phyloP scores from a whole-genome alignment of 1,284 basidiomycete genomes.

The Schizophyllum amplum region DNA sequence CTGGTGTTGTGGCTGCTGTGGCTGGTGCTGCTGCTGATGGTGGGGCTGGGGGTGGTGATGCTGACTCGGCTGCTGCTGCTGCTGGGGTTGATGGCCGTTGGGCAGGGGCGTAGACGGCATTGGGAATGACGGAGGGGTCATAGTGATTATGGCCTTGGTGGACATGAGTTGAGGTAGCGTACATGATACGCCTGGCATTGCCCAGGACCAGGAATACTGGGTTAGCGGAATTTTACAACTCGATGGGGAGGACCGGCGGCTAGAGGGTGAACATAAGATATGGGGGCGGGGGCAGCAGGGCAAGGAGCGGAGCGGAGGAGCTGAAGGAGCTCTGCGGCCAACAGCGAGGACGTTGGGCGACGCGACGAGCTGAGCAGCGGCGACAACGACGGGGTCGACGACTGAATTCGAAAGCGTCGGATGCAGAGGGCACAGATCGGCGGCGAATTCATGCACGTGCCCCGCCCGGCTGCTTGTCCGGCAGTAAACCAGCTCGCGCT shows the following conservation, averaged over 20 bases:
- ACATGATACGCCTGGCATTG: slow-evolving; percentile 61
- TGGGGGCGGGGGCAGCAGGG: not conserved
- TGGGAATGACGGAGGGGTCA: slow-evolving; percentile 24
- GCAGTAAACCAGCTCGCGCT: no score
- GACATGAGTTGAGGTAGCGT: slow-evolving; percentile 47
- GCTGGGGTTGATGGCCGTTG: slow-evolving; percentile 16
- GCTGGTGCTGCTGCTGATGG: slow-evolving; percentile 22
- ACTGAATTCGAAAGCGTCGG: no score
- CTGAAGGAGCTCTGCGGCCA: not conserved
- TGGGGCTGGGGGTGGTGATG: slow-evolving; percentile 14
- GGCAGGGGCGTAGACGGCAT: slow-evolving; percentile 21
- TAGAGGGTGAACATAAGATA: not conserved
- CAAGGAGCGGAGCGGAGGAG: not conserved
- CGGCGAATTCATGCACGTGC: no score
- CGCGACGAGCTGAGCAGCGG: no score
- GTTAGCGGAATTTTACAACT: not conserved
- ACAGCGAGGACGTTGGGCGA: not conserved
- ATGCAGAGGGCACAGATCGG: no score
- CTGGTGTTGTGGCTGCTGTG: slow-evolving; percentile 12
- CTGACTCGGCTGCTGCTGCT: slow-evolving; percentile 10
- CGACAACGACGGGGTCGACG: no score
- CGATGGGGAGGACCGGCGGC: no score
- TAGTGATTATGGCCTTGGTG: slow-evolving; percentile 36
- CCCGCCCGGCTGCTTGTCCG: no score
- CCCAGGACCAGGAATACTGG: slow-evolving; percentile 25